phyloP scores from a whole-genome alignment of 306 rosid species.

The Vigna reflexopilosa region DNA sequence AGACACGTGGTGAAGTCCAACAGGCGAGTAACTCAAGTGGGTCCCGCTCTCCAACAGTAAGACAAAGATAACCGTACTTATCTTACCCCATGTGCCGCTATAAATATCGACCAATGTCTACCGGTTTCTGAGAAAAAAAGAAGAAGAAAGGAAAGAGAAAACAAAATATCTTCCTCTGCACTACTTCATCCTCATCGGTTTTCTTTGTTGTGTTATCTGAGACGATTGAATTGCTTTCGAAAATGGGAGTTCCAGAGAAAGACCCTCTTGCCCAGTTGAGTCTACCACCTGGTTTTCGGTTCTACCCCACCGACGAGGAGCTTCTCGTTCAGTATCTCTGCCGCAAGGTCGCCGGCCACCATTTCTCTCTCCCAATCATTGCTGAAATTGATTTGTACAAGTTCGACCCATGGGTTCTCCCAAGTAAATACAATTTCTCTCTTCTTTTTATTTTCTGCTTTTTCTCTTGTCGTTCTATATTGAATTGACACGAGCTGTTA shows the following conservation, averaged over 20 bases:
- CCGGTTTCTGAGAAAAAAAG: constrained; percentile 22
- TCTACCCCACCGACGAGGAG: constrained; percentile 93
- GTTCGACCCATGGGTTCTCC: constrained; percentile 94
- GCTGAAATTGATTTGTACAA: constrained; percentile 90
- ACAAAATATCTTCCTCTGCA: neutral
- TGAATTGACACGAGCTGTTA: neutral
- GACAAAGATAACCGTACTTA: constrained; percentile 71
- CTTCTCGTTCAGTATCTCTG: constrained; percentile 91
- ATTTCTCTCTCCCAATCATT: constrained; percentile 72
- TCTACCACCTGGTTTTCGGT: constrained; percentile 93
- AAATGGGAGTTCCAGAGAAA: constrained; percentile 70
- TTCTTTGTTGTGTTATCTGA: neutral
- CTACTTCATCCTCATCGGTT: neutral
- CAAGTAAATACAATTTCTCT: constrained; percentile 54
- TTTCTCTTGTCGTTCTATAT: neutral
- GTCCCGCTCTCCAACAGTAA: constrained; percentile 41
- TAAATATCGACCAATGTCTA: constrained; percentile 50
- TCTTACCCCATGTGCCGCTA: constrained; percentile 40
- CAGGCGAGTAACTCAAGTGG: constrained; percentile 52
- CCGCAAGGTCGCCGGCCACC: constrained; percentile 92
- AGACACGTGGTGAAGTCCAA: constrained; percentile 49
- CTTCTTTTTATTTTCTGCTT: neutral
- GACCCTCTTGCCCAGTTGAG: constrained; percentile 77
- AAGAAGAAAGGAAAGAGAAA: neutral
- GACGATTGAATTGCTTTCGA: neutral